Percentiles rank a stretch among this genome's conserved stretches.
Evolutionary conservation across 192 early-diverging fungal species (phyloP).

Genomic region (Linnemannia hyalina): DNA sequence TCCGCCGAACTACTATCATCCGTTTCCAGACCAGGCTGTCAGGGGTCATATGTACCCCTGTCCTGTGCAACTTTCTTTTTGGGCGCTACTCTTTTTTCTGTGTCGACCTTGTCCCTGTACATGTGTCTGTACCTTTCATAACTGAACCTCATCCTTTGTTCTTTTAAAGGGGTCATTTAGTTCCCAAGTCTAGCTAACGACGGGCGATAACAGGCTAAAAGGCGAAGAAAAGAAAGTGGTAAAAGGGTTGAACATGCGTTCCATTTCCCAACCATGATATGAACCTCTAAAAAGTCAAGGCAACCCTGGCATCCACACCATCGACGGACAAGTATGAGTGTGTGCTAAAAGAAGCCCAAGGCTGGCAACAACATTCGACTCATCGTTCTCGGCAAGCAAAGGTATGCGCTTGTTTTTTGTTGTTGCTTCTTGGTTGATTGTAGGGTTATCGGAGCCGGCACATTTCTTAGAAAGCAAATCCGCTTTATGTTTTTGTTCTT

Average conservation of each 20-base stretch:
- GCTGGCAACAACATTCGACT: background rate
- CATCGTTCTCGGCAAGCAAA: background rate
- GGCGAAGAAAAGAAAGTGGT: too few species aligned
- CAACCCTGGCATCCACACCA: background rate
- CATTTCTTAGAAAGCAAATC: conserved; percentile 9
- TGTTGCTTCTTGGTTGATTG: background rate
- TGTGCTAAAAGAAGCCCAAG: background rate
- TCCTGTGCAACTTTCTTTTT: background rate
- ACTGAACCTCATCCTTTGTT: background rate
- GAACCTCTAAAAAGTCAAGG: background rate
- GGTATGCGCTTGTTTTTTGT: background rate
- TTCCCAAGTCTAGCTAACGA: background rate
- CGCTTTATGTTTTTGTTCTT: background rate
- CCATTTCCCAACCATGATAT: background rate
- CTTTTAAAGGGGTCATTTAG: background rate
- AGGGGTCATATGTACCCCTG: background rate
- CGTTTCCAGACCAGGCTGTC: too few species aligned
- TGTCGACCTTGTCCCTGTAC: background rate
- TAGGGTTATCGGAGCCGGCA: background rate
- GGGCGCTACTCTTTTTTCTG: background rate
- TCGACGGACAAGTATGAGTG: background rate
- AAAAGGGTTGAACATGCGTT: background rate
- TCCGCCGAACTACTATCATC: background rate
- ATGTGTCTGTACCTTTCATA: background rate
- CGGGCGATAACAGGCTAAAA: background rate